A percentile compares a stretch with the other conserved stretches of the same genome.
These are phyloP conservation scores for Crithidia bombi DNA, from an alignment of 208 protist species.

Conservation along the genomic window DNA sequence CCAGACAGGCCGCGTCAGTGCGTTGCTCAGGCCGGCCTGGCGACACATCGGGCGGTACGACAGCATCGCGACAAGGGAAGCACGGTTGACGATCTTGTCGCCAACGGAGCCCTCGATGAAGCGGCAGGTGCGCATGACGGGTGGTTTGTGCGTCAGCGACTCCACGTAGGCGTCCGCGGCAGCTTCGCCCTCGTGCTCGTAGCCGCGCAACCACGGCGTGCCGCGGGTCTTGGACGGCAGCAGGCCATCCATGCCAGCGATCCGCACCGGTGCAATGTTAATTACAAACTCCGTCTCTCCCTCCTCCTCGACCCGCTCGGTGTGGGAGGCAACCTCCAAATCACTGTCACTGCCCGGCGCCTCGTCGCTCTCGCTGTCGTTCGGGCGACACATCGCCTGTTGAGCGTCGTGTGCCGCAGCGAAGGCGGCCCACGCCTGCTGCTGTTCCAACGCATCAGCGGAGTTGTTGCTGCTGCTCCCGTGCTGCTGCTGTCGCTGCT, in stretches of 20 bases:
- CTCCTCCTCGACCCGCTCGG: slow-evolving; percentile 35
- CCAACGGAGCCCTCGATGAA: slow-evolving; percentile 51
- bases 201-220: slow-evolving; percentile 57
- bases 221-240: slow-evolving; percentile 47
- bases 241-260: slow-evolving; percentile 51
- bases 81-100: slow-evolving; percentile 52
- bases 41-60: slow-evolving; percentile 43
- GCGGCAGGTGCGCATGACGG: slow-evolving; percentile 52
- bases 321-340: slow-evolving; percentile 21
- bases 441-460: slow-evolving; percentile 7
- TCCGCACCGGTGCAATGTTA: slow-evolving; percentile 47
- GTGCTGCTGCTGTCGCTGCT: slow-evolving; percentile 1
- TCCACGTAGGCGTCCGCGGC: slow-evolving; percentile 43
- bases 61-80: slow-evolving; percentile 35
- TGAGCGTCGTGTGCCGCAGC: slow-evolving; percentile 8
- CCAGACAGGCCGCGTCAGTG: slow-evolving; percentile 58
- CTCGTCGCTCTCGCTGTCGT: slow-evolving; percentile 4
- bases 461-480: neutral
- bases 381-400: neutral
- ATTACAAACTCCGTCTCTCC: slow-evolving; percentile 44
- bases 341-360: slow-evolving; percentile 15
- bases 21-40: slow-evolving; percentile 38
- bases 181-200: slow-evolving; percentile 24
- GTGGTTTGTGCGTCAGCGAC: slow-evolving; percentile 26
- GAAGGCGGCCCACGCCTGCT: slow-evolving; percentile 13